These are phyloP conservation scores for Exophiala bonariae DNA, from an alignment of 2,329 filamentous ascomycete genomes.

Conservation along the genomic window DNA sequence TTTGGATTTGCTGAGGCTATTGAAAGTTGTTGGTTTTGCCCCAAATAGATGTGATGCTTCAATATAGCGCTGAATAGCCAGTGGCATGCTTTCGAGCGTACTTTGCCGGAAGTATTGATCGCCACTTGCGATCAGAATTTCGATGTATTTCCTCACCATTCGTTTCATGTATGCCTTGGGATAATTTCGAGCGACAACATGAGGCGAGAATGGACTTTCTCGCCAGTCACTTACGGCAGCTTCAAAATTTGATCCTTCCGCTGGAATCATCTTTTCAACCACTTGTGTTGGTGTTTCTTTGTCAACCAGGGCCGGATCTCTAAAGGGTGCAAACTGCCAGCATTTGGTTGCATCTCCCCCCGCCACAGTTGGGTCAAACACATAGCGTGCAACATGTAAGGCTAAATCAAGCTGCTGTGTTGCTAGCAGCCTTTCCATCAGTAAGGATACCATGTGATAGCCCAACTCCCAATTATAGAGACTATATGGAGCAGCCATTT, in stretches of 20 bases:
- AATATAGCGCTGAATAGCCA: conserved; percentile 33
- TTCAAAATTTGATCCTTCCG: conserved; percentile 6
- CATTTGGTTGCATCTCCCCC: too few relatives aligned
- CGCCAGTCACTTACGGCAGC: too few relatives aligned
- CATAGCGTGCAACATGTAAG: conserved; percentile 20
- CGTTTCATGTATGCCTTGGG: conserved; percentile 35
- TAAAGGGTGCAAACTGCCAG: too few relatives aligned
- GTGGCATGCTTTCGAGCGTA: conserved; percentile 32
- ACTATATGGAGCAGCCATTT: conserved; percentile 25
- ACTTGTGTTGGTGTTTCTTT: too few relatives aligned
- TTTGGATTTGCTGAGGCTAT: conserved; percentile 8
- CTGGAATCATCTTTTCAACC: conserved; percentile 9
- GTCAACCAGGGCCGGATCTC: too few relatives aligned
- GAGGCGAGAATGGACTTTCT: conserved; percentile 27
- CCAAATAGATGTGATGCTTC: conserved; percentile 32
- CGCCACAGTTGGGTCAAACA: conserved; percentile 32
- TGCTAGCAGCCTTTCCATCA: conserved; percentile 23
- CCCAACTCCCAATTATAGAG: conserved; percentile 36
- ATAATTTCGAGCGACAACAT: conserved; percentile 28
- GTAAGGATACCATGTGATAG: conserved; percentile 21
- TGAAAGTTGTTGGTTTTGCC: conserved; percentile 3
- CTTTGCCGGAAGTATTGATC: conserved; percentile 32
- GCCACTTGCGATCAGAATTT: conserved; percentile 33
- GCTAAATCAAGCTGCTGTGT: conserved; percentile 30
- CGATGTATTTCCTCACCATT: conserved; percentile 35